phyloP scores from a whole-genome alignment of 768 basidiomycete species.

The Auriscalpium orientale region DNA sequence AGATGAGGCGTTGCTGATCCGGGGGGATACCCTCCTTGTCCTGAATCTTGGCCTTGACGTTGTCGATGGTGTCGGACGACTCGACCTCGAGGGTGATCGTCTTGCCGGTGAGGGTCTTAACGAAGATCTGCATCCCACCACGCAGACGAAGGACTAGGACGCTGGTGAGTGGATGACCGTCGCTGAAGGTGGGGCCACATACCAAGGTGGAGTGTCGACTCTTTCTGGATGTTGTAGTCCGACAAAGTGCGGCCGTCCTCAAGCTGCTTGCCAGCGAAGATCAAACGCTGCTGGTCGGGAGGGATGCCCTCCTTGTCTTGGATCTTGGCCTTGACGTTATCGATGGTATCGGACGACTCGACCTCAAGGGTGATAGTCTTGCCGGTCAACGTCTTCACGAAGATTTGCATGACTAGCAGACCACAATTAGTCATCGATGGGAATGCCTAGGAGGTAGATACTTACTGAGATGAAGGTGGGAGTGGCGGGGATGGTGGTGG shows the following conservation, averaged over 20 bases:
- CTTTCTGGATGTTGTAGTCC: background rate
- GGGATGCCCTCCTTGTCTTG: conserved; percentile 40
- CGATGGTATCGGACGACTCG: conserved; percentile 18
- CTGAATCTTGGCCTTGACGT: conserved; percentile 29
- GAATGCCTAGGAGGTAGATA: too few relatives aligned
- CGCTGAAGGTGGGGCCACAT: background rate
- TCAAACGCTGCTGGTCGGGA: conserved; percentile 17
- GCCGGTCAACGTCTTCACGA: conserved; percentile 38
- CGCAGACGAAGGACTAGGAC: background rate
- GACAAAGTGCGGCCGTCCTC: conserved; percentile 15
- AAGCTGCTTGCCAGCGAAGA: conserved; percentile 18
- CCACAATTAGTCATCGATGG: too few relatives aligned
- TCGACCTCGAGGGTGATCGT: conserved; percentile 31
- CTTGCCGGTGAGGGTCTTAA: conserved; percentile 29
- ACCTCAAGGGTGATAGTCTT: conserved; percentile 22
- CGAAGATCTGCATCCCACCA: conserved; percentile 29
- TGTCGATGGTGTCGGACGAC: conserved; percentile 29
- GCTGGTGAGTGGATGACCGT: background rate
- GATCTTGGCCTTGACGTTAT: conserved; percentile 30
- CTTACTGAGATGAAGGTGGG: too few relatives aligned
- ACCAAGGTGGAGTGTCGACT: background rate
- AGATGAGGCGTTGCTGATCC: conserved; percentile 28
- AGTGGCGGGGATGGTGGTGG: too few relatives aligned
- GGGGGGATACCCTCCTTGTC: conserved; percentile 30
- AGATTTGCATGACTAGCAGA: conserved; percentile 29